Base-by-base conservation (phyloP, 2,329 filamentous ascomycete genomes). In the Diaporthe capsici region DNA sequence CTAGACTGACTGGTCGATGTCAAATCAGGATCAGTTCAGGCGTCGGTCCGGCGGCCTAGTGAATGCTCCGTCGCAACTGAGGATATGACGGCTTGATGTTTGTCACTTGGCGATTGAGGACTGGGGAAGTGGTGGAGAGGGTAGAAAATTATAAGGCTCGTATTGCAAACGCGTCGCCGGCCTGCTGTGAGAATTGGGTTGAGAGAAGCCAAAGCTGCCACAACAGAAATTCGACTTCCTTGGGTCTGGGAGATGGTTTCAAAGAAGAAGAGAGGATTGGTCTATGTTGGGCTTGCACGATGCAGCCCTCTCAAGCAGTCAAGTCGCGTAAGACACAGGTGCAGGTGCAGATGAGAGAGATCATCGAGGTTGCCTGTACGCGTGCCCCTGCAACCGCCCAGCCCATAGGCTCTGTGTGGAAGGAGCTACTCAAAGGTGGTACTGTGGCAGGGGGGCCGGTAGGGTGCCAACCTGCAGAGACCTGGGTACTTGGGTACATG, bases 331-430 rank as follows among this genome's bases (percentile, higher is more conserved):
- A 25, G 31, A 37, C 37, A 17, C 15, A 72, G 58, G 34, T 63
- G 57, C 17, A 39, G 70, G 47, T 63, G 57, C 22, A 39, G 71
- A 8, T 49, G 39, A 10, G 42, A 31, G 34, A 58, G 44, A 51
- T 47, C 17, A 65, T 61, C 12, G 39, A 39, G n/a, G 49, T 68
- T 68, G 47, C 65, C 65, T 31, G 49, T 42, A 55, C 47, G 57
- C 71, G 71, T 42, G 47, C 60, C 34, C 58, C 58, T 73, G 58
- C 71, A 53, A 63, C 65, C 25, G 42, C 63, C 44, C n/a, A 42
- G 47, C 44, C 31, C 5, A 44, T 47, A 63, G 49, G 57, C 34
- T n/a, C 9, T 44, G 34, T 31, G 10, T 39, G 71, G 57, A 47
- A 72, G 47, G 31, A 49, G 57, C 71, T 31, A 34, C 13, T n/a